phyloP scores from a whole-genome alignment of 2,329 filamentous ascomycete species.

The Pseudogymnoascus verrucosus region DNA sequence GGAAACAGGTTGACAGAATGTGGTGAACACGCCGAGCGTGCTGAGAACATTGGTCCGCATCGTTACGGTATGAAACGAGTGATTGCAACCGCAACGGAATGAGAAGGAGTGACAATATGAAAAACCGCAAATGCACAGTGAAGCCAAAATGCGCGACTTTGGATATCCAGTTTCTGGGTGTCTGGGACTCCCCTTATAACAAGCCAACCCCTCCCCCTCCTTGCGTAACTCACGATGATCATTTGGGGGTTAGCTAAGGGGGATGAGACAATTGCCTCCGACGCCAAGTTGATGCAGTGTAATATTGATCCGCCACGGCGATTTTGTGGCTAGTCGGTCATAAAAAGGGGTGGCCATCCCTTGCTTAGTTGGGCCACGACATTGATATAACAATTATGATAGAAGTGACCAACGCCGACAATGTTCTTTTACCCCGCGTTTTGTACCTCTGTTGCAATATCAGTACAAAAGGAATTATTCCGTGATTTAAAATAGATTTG shows the following conservation, averaged over 20 bases:
- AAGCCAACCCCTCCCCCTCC: not conserved
- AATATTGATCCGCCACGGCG: not conserved
- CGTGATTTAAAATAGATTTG: not conserved
- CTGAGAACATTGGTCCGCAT: not conserved
- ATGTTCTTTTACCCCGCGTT: not conserved
- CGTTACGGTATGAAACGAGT: not conserved
- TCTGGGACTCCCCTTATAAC: slow-evolving; percentile 3
- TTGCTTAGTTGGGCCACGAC: not conserved
- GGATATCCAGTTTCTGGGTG: not conserved
- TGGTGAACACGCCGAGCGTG: slow-evolving; percentile 3
- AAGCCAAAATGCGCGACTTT: not conserved
- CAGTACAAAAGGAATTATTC: no score
- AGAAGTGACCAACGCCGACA: not conserved
- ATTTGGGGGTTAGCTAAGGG: not conserved
- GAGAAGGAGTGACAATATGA: not conserved
- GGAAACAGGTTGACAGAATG: not conserved
- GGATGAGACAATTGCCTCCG: not conserved
- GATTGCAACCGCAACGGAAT: not conserved
- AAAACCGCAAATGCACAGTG: not conserved
- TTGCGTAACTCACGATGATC: not conserved
- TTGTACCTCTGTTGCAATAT: not conserved
- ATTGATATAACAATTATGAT: not conserved
- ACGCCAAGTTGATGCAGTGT: not conserved
- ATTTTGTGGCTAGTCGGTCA: not conserved
- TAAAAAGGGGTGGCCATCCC: not conserved